These are phyloP conservation scores for Backusella morwellensis DNA, from an alignment of 192 early-diverging fungal species.

Conservation along the genomic window DNA sequence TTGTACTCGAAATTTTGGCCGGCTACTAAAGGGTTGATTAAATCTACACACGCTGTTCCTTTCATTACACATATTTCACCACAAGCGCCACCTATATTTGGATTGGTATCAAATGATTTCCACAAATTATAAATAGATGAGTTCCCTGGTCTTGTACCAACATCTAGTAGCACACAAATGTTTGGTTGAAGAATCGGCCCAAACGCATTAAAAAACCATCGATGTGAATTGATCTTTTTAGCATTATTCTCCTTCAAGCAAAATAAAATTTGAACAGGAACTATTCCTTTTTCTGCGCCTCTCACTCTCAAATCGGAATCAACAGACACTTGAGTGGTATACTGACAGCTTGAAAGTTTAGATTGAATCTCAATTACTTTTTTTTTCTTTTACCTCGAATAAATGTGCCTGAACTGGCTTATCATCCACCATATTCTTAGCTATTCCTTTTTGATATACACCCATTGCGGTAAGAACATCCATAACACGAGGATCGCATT, in stretches of 20 bases:
- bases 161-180: slow-evolving; percentile 90
- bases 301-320: slow-evolving; percentile 63
- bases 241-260: slow-evolving; percentile 92
- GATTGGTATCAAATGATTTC: slow-evolving; percentile 86
- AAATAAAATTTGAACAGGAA: slow-evolving; percentile 89
- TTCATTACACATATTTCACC: slow-evolving; percentile 90
- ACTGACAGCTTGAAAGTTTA: slow-evolving; percentile 33
- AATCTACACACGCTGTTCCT: slow-evolving; percentile 63
- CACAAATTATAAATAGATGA: slow-evolving; percentile 90
- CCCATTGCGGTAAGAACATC: slow-evolving; percentile 84
- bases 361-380: too few relatives aligned
- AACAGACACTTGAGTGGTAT: slow-evolving; percentile 77
- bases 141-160: slow-evolving; percentile 84
- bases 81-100: slow-evolving; percentile 86
- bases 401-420: slow-evolving; percentile 77
- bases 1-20: slow-evolving; percentile 99
- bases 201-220: slow-evolving; percentile 98
- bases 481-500: slow-evolving; percentile 69
- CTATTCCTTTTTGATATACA: slow-evolving; percentile 69
- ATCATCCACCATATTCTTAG: slow-evolving; percentile 66
- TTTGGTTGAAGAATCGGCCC: slow-evolving; percentile 77
- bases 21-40: slow-evolving; percentile 88
- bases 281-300: slow-evolving; percentile 66
- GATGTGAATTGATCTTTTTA: slow-evolving; percentile 94
- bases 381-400: slow-evolving; percentile 57